phyloP scores from a whole-genome alignment of 2,329 filamentous ascomycete genomes.

The Penicillium sp. region DNA sequence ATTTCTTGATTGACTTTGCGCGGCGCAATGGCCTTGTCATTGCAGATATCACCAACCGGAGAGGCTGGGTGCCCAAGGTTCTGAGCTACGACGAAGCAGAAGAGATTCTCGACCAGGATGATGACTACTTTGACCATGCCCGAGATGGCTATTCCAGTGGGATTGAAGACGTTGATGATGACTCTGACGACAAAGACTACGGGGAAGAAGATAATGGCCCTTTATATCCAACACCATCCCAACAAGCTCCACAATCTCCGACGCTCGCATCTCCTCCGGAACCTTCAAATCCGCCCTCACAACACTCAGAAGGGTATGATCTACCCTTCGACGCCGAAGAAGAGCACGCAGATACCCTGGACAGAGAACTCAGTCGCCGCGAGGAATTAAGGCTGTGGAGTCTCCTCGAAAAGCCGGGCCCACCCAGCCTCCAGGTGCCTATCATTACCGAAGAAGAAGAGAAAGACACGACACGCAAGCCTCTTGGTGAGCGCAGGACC shows the following conservation, averaged over 20 bases:
- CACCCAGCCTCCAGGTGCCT: constrained; percentile 16
- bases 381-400: constrained; percentile 50
- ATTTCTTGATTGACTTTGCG: constrained; percentile 54
- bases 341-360: constrained; percentile 48
- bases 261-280: not conserved
- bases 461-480: constrained; percentile 15
- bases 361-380: constrained; percentile 43
- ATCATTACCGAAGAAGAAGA: constrained; percentile 21
- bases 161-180: constrained; percentile 14
- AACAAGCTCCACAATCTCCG: too few species aligned
- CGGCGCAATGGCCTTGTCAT: constrained; percentile 55
- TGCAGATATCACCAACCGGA: constrained; percentile 36
- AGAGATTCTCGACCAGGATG: constrained; percentile 10
- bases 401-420: constrained; percentile 35
- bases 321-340: constrained; percentile 38
- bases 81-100: constrained; percentile 38
- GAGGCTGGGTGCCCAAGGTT: not conserved
- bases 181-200: constrained; percentile 11
- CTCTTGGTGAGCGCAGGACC: constrained; percentile 32
- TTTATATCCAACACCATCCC: too few species aligned
- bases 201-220: constrained; percentile 6
- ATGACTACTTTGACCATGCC: constrained; percentile 21
- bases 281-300: not conserved
- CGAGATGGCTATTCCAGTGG: too few species aligned
- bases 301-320: constrained; percentile 11